Evolutionary conservation across 2,329 filamentous ascomycete genomes (phyloP).

Genomic region (Cryoendolithus antarcticus): DNA sequence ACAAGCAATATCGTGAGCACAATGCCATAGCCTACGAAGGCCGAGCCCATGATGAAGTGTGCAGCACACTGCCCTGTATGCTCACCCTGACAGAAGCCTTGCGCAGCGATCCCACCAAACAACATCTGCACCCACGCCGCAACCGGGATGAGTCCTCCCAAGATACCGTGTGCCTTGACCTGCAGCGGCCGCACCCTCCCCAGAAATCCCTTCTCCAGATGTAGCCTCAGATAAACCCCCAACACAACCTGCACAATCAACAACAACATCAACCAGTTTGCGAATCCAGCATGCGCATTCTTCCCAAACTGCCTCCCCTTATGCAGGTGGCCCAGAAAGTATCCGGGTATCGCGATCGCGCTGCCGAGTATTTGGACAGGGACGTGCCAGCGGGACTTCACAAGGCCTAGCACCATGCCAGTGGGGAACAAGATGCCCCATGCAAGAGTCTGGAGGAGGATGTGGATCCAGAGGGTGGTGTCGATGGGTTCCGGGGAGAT

Average conservation of each 20-base stretch:
- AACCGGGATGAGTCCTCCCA: constrained; percentile 80
- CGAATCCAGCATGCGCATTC: constrained; percentile 74
- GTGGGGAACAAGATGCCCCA: constrained; percentile 89
- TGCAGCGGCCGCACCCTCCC: constrained; percentile 51
- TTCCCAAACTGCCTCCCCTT: constrained; percentile 73
- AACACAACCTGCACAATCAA: constrained; percentile 64
- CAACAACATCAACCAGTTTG: constrained; percentile 67
- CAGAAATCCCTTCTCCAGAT: constrained; percentile 74
- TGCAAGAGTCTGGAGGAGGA: constrained; percentile 71
- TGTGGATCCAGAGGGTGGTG: constrained; percentile 83
- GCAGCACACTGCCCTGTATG: constrained; percentile 86
- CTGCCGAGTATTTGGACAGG: constrained; percentile 69
- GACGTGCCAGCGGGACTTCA: constrained; percentile 87
- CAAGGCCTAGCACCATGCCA: constrained; percentile 90
- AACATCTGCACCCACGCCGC: constrained; percentile 88
- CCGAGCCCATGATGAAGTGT: constrained; percentile 97
- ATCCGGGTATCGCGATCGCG: constrained; percentile 65
- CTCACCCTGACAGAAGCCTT: constrained; percentile 87
- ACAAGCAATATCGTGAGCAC: constrained; percentile 74
- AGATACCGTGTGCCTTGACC: constrained; percentile 53
- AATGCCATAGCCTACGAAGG: constrained; percentile 90
- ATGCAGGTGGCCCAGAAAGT: constrained; percentile 84
- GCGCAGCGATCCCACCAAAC: constrained; percentile 82
- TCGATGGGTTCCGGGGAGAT: constrained; percentile 70
- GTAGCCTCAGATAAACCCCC: constrained; percentile 78